These are phyloP conservation scores for Plasmodium berghei DNA, from an alignment of 169 alveolate species.

Conservation along the genomic window DNA sequence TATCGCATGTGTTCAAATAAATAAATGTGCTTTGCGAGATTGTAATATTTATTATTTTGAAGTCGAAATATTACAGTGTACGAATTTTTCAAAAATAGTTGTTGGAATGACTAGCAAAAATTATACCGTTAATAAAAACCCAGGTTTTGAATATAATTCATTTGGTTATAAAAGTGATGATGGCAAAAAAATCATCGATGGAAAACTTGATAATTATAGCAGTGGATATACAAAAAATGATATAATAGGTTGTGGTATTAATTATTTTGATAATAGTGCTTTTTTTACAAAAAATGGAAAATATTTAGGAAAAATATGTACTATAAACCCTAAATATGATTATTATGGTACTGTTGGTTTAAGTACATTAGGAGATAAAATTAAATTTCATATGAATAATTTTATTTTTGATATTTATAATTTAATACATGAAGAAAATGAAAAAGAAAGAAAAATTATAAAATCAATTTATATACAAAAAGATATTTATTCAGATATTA, in stretches of 20 bases:
- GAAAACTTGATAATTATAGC: constrained; percentile 80
- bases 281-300: constrained; percentile 88
- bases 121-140: constrained; percentile 82
- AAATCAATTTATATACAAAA: constrained; percentile 71
- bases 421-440: constrained; percentile 67
- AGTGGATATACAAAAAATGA: constrained; percentile 84
- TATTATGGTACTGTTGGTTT: constrained; percentile 77
- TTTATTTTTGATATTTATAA: constrained; percentile 63
- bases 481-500: constrained; percentile 59
- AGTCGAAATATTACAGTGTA: constrained; percentile 79
- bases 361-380: constrained; percentile 62
- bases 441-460: constrained; percentile 72
- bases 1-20: constrained; percentile 85
- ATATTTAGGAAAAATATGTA: constrained; percentile 79
- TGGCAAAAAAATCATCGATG: constrained; percentile 80
- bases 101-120: constrained; percentile 84
- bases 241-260: constrained; percentile 88
- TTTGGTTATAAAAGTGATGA: constrained; percentile 87
- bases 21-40: constrained; percentile 82
- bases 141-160: constrained; percentile 86
- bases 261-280: constrained; percentile 80
- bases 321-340: constrained; percentile 59
- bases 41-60: constrained; percentile 87
- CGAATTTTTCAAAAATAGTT: constrained; percentile 79
- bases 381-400: constrained; percentile 63